Evolutionary conservation across 306 rosid genomes (phyloP), one percentile per base, ranked within the genome.

Genomic region (Prosopis cineraria): DNA sequence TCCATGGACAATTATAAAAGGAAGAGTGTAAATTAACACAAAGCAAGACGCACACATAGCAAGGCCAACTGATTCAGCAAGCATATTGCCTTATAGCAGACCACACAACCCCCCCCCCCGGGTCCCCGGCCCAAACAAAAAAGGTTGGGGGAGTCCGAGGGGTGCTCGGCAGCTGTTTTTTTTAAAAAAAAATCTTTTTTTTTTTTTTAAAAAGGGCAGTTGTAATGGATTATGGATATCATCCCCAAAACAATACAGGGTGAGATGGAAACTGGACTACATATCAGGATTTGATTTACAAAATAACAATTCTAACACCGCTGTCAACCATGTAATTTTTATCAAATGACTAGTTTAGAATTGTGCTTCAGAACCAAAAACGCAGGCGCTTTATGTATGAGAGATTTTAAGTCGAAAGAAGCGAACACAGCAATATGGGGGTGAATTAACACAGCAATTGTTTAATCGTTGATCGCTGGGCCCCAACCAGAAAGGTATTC

Each of bases 251-350:
- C 7, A 37, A 37, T 37, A 37, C 40, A 53, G 30, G 30, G 29
- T 9, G 60, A 2, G 30, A 22, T 22, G 30, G 60, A 53, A 53
- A 53, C 39, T 62, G 25, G 25, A 17, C 39, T 63, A 19, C n/a
- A n/a, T 31, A 10, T 20, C 73, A 62, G 64, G 45, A 10, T 70
- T 48, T 75, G 10, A 59, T 16, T 29, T 11, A 20, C 44, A 70
- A 81, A 64, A 22, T 62, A 81, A n/a, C 14, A 27, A 20, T 31
- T 70, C 24, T 64, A 39, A 48, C 33, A 24, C 17, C 41, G 13
- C 44, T 47, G 14, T 31, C 25, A 30, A 27, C 64, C 67, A 68
- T 19, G 37, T 45, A 33, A 68, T 47, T 41, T 25, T 47, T 10
- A 14, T 56, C 41, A 11, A 16, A 56, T 39, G 36, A 58, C 40